Percentiles rank a stretch among this genome's conserved stretches.
Evolutionary conservation across 352 stramenopile species (phyloP).

Genomic region (Phytophthora fragariae): DNA sequence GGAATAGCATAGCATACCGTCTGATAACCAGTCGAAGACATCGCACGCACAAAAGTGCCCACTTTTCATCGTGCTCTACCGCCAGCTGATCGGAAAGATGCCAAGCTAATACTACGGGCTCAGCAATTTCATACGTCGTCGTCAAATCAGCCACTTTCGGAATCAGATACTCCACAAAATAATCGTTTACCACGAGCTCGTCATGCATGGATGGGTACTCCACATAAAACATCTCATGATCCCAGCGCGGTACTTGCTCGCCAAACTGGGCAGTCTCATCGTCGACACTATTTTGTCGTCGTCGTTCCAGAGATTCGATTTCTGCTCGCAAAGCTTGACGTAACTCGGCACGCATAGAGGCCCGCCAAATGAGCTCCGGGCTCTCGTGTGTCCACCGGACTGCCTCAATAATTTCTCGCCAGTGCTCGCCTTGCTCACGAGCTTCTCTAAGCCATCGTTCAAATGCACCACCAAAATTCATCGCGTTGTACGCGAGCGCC

Average conservation of each 20-base stretch:
- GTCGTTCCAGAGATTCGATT: conserved; percentile 56
- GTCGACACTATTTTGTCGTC: conserved; percentile 16
- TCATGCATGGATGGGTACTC: conserved; percentile 75
- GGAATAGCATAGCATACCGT: conserved; percentile 83
- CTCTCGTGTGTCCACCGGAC: conserved; percentile 67
- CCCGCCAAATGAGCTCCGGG: conserved; percentile 77
- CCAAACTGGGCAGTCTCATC: conserved; percentile 20
- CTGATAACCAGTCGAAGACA: conserved; percentile 77
- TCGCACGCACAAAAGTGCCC: conserved; percentile 65
- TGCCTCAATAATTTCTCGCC: conserved; percentile 72
- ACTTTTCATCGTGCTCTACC: conserved; percentile 67
- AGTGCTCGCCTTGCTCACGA: conserved; percentile 73
- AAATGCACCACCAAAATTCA: conserved; percentile 57
- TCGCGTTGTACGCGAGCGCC: conserved; percentile 42
- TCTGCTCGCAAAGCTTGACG: conserved; percentile 60
- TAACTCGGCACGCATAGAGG: conserved; percentile 71
- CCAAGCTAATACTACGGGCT: conserved; percentile 81
- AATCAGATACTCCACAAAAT: conserved; percentile 84
- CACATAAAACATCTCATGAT: conserved; percentile 86
- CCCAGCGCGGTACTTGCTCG: conserved; percentile 57
- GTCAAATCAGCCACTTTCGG: conserved; percentile 70
- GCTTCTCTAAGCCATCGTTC: conserved; percentile 74
- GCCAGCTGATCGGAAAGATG: conserved; percentile 80
- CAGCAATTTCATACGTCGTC: conserved; percentile 70
- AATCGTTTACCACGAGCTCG: conserved; percentile 82